Percentiles rank a stretch among this genome's conserved stretches.
Evolutionary conservation across 2,329 filamentous ascomycete species (phyloP).

Genomic region (Fusarium sp.): DNA sequence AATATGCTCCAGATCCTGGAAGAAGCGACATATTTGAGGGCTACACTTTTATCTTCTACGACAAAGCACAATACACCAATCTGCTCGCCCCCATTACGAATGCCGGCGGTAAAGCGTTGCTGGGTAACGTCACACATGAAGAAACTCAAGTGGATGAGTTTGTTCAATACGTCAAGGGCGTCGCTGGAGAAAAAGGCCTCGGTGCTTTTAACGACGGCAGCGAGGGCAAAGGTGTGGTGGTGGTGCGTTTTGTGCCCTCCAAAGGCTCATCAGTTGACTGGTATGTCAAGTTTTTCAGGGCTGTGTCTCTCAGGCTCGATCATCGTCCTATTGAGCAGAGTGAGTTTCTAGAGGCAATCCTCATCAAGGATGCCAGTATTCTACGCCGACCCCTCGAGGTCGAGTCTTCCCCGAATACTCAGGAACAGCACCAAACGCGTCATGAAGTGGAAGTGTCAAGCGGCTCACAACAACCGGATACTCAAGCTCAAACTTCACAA

Average conservation of each 20-base stretch:
- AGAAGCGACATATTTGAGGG: constrained; percentile 81
- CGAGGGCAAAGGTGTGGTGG: constrained; percentile 75
- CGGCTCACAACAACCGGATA: constrained; percentile 8
- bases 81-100: constrained; percentile 78
- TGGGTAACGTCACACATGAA: constrained; percentile 67
- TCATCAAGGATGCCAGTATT: constrained; percentile 78
- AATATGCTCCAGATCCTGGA: constrained; percentile 73
- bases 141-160: constrained; percentile 79
- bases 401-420: constrained; percentile 43
- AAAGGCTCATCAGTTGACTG: constrained; percentile 67
- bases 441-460: constrained; percentile 13
- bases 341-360: constrained; percentile 89
- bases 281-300: constrained; percentile 73
- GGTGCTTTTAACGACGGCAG: constrained; percentile 71
- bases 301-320: constrained; percentile 75
- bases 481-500: constrained; percentile 24
- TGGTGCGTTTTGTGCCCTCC: constrained; percentile 75
- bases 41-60: constrained; percentile 89
- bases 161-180: constrained; percentile 76
- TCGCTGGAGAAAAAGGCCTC: constrained; percentile 77
- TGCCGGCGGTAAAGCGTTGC: constrained; percentile 83
- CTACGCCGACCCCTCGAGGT: constrained; percentile 74
- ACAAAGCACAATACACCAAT: constrained; percentile 76
- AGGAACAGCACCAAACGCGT: constrained; percentile 18
- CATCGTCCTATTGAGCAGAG: constrained; percentile 88